These are phyloP conservation scores for Erythrophleum ivorense DNA, from an alignment of 331 rosid species.

Conservation along the genomic window DNA sequence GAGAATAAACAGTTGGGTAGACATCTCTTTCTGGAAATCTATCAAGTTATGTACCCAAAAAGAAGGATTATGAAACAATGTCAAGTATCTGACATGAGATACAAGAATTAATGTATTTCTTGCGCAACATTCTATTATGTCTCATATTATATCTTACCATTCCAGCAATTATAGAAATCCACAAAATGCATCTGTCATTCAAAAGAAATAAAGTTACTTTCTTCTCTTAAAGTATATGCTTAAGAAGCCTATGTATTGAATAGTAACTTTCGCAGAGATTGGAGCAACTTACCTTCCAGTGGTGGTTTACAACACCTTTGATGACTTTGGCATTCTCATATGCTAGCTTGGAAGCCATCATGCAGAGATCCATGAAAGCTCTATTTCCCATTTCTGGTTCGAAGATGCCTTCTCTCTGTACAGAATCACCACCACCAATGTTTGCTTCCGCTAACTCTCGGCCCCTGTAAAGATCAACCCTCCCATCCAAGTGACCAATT, in stretches of 20 bases:
- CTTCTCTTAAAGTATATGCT: not conserved
- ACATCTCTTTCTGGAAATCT: conserved; percentile 10
- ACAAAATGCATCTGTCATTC: conserved; percentile 47
- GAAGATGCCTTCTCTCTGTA: conserved; percentile 36
- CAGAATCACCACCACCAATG: conserved; percentile 30
- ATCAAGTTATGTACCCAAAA: not conserved
- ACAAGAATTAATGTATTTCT: not conserved
- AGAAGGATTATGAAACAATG: conserved; percentile 18
- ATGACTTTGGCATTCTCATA: conserved; percentile 67
- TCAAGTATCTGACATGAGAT: not conserved
- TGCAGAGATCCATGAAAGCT: conserved; percentile 65
- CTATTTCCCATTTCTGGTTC: conserved; percentile 44
- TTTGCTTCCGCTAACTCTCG: conserved; percentile 37
- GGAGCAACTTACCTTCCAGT: conserved; percentile 61
- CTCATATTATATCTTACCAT: conserved; percentile 36
- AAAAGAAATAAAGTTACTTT: conserved; percentile 2
- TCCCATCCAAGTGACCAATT: conserved; percentile 66
- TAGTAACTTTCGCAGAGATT: not conserved
- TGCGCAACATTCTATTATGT: not conserved
- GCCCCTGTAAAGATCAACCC: conserved; percentile 50
- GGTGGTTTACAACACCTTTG: conserved; percentile 45
- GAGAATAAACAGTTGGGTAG: conserved; percentile 73
- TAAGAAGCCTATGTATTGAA: not conserved
- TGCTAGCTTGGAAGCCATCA: conserved; percentile 69
- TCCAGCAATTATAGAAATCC: conserved; percentile 44